Percentiles rank a stretch among this genome's conserved stretches.
Evolutionary conservation across 345 rosid species (phyloP).

Genomic region (Camelina laxa): DNA sequence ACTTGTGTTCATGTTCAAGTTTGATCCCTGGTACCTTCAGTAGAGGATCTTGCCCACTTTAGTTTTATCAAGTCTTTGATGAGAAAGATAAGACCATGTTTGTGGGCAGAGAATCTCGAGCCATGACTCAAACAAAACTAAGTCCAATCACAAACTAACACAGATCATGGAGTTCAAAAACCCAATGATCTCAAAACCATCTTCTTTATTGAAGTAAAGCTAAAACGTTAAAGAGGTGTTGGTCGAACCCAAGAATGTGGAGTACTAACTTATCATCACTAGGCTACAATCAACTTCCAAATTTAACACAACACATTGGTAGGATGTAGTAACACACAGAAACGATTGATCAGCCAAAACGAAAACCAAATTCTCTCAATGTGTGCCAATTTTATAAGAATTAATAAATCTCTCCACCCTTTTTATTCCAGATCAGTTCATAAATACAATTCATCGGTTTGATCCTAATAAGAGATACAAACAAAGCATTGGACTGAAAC

Average conservation of each 20-base stretch:
- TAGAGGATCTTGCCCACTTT: not conserved
- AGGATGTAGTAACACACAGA: conserved; percentile 1
- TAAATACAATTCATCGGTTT: conserved; percentile 19
- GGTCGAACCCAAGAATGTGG: not conserved
- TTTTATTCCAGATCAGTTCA: not conserved
- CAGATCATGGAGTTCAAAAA: not conserved
- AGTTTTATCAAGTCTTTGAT: not conserved
- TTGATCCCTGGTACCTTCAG: not conserved
- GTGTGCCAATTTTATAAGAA: not conserved
- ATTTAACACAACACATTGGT: not conserved
- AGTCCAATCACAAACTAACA: conserved; percentile 2
- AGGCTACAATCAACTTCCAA: not conserved
- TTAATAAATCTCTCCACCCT: not conserved
- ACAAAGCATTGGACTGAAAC: conserved; percentile 4
- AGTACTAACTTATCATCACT: not conserved
- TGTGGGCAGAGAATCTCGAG: not conserved
- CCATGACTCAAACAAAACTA: conserved; percentile 7
- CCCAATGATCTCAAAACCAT: not conserved
- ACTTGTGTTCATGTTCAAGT: not conserved
- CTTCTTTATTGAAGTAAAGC: not conserved
- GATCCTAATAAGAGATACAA: conserved; percentile 2
- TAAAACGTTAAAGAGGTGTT: not conserved
- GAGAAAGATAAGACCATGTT: not conserved
- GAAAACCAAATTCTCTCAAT: not conserved
- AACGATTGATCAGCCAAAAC: conserved; percentile 1